Conservation (phyloP, 2,329 filamentous ascomycete species). For the Zasmidium citrigriseum region DNA sequence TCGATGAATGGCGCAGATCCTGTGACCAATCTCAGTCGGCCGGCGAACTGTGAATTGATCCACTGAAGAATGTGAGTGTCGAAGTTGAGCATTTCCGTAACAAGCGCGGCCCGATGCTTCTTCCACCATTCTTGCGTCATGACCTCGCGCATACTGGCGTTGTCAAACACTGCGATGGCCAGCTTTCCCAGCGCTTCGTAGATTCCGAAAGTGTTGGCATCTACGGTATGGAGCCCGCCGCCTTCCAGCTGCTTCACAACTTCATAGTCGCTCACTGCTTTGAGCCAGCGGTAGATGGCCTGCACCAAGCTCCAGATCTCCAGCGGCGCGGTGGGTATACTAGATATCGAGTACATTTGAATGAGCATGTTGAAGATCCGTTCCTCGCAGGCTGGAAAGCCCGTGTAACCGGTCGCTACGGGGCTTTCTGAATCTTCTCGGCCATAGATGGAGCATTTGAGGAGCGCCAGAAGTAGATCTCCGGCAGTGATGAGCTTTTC, state of each 20-base stretch:
- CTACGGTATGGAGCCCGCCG: slow-evolving; percentile 27
- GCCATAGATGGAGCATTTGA: slow-evolving; percentile 28
- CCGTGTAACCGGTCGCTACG: slow-evolving; percentile 4
- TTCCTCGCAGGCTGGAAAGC: slow-evolving; percentile 34
- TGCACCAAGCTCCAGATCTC: slow-evolving; percentile 25
- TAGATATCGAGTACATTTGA: slow-evolving; percentile 24
- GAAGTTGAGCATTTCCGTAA: slow-evolving; percentile 33
- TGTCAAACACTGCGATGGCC: slow-evolving; percentile 31
- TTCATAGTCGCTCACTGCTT: slow-evolving; percentile 30
- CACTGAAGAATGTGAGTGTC: slow-evolving; percentile 36
- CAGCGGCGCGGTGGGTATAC: slow-evolving; percentile 18
- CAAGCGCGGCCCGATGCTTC: slow-evolving; percentile 24
- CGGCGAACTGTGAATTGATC: slow-evolving; percentile 33
- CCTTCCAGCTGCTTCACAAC: slow-evolving; percentile 32
- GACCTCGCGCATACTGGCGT: slow-evolving; percentile 25
- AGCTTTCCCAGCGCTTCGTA: slow-evolving; percentile 36
- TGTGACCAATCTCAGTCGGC: slow-evolving; percentile 31
- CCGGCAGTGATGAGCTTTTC: slow-evolving; percentile 24
- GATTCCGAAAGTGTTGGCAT: slow-evolving; percentile 24
- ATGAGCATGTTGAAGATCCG: slow-evolving; percentile 32
- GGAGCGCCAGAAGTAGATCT: slow-evolving; percentile 31
- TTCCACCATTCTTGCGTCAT: slow-evolving; percentile 34
- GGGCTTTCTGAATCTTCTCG: not conserved
- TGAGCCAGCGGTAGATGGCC: slow-evolving; percentile 32
- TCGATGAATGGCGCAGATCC: slow-evolving; percentile 61